These are phyloP conservation scores for Pilaira anomala DNA, from an alignment of 192 early-diverging fungal species.

Conservation along the genomic window DNA sequence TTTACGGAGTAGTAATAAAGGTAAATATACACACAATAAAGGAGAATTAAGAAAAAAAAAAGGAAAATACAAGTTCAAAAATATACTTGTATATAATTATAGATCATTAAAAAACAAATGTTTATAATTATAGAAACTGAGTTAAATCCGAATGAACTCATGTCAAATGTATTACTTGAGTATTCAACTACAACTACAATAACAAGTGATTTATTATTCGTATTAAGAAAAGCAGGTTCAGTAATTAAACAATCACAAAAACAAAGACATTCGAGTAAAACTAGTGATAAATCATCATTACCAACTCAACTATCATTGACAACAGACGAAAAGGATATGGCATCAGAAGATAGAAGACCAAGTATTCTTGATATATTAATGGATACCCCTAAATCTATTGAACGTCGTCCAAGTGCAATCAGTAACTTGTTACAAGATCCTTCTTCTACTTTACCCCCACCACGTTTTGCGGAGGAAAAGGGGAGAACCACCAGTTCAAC, in stretches of 20 bases:
- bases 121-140: background rate
- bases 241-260: background rate
- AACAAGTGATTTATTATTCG: conserved; percentile 25
- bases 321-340: background rate
- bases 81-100: conserved; percentile 8
- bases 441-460: background rate
- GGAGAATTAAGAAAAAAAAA: background rate
- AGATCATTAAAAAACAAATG: background rate
- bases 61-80: too few species aligned
- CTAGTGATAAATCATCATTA: too few species aligned
- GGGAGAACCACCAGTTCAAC: background rate
- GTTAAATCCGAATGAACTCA: conserved; percentile 15
- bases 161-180: conserved; percentile 18
- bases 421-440: background rate
- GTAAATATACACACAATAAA: too few species aligned
- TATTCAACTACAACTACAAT: conserved; percentile 5
- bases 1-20: conserved; percentile 1
- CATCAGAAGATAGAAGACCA: conserved; percentile 16
- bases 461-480: conserved; percentile 9
- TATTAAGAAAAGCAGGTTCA: conserved; percentile 7
- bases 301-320: too few species aligned
- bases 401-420: conserved; percentile 18
- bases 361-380: conserved; percentile 30
- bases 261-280: conserved; percentile 1
- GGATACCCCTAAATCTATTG: conserved; percentile 12